Evolutionary conservation across 345 rosid genomes (phyloP).

Genomic region (Reutealis trisperma): DNA sequence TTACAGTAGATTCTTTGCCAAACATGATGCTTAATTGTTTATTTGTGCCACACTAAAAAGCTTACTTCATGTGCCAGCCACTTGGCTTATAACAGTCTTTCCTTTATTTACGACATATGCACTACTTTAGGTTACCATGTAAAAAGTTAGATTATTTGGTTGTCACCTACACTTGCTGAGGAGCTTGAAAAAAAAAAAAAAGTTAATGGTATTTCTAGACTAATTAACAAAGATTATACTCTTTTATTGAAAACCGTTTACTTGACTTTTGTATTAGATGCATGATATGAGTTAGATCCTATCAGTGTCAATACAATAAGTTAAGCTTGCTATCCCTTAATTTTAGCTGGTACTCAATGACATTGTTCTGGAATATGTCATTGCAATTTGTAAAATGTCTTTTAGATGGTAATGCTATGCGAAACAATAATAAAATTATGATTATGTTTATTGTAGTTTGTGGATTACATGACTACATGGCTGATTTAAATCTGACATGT

Average conservation of each 20-base stretch:
- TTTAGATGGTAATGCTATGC: not conserved
- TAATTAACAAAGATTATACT: not conserved
- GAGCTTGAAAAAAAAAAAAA: not conserved
- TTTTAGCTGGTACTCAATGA: not conserved
- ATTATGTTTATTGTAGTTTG: not conserved
- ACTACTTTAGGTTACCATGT: conserved; percentile 2
- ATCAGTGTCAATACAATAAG: not conserved
- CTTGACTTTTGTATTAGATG: not conserved
- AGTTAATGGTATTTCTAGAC: not conserved
- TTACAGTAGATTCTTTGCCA: not conserved
- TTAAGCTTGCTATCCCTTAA: not conserved
- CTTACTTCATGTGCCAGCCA: conserved; percentile 18
- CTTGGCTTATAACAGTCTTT: conserved; percentile 6
- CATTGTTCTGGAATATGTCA: conserved; percentile 8
- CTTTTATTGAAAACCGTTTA: not conserved
- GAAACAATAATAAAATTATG: not conserved
- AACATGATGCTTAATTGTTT: not conserved
- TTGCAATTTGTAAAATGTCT: not conserved
- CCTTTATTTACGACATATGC: conserved; percentile 2
- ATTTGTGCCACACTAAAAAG: not conserved
- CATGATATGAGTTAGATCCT: not conserved
- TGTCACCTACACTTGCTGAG: conserved; percentile 5
- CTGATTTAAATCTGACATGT: not conserved
- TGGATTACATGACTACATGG: not conserved
- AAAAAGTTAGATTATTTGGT: conserved; percentile 8